A percentile compares a stretch with the other conserved stretches of the same genome.
These are phyloP conservation scores for Phytopythium montanum DNA, from an alignment of 352 stramenopile species.

Conservation along the genomic window DNA sequence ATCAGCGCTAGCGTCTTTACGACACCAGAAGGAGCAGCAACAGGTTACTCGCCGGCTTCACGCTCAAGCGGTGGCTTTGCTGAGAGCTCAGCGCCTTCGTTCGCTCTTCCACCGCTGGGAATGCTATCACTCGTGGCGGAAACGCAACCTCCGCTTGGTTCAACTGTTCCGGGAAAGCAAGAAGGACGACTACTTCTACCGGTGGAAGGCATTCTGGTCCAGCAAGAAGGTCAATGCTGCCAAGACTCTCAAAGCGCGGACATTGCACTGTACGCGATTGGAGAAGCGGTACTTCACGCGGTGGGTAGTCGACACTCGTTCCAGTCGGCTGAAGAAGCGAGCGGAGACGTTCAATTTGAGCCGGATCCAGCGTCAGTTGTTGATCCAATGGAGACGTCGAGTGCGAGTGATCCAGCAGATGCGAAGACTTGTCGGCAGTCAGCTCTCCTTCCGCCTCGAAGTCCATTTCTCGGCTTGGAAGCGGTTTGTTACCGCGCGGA, in stretches of 20 bases:
- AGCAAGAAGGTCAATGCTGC: slow-evolving; percentile 2
- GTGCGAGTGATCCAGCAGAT: slow-evolving; percentile 29
- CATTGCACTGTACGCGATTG: slow-evolving; percentile 16
- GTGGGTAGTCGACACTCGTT: slow-evolving; percentile 8
- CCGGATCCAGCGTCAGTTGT: slow-evolving; percentile 8
- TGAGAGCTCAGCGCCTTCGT: not conserved
- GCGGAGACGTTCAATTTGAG: slow-evolving; percentile 7
- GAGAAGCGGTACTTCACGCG: slow-evolving; percentile 10
- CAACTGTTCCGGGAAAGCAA: slow-evolving; percentile 22
- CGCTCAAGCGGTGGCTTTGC: not conserved
- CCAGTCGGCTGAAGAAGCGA: slow-evolving; percentile 10
- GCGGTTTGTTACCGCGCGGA: slow-evolving; percentile 18
- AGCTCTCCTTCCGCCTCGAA: slow-evolving; percentile 27
- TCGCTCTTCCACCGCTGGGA: slow-evolving; percentile 18
- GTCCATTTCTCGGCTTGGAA: slow-evolving; percentile 53
- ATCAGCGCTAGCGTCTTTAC: not conserved
- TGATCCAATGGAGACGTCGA: slow-evolving; percentile 20
- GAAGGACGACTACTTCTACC: slow-evolving; percentile 21
- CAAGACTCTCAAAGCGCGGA: slow-evolving; percentile 17
- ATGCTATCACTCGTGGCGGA: slow-evolving; percentile 20
- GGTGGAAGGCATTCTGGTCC: slow-evolving; percentile 26
- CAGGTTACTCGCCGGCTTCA: not conserved
- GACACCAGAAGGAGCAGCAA: not conserved
- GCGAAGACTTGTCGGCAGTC: slow-evolving; percentile 29
- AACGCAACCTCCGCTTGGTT: slow-evolving; percentile 20